Conservation (phyloP, 805 yeast genomes). For the Pichia insulana region DNA sequence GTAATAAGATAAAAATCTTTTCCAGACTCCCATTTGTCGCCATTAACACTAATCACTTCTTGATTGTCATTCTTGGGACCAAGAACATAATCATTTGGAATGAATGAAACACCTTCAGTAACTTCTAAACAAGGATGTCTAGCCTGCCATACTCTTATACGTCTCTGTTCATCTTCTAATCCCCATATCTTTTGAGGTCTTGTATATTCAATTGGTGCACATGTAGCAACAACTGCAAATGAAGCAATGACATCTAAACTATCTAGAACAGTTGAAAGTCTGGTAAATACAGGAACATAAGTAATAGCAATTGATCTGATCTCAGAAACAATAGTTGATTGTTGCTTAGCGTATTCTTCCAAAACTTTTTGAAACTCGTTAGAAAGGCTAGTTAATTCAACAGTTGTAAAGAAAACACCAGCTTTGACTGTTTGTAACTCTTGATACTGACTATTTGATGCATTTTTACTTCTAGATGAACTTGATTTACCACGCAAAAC, state of each 20-base stretch:
- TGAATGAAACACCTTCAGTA: conserved; percentile 84
- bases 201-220: conserved; percentile 75
- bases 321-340: conserved; percentile 71
- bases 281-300: conserved; percentile 69
- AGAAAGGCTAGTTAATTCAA: conserved; percentile 50
- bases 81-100: conserved; percentile 79
- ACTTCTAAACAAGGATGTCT: conserved; percentile 93
- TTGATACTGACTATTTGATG: conserved; percentile 40
- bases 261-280: conserved; percentile 54
- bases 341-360: conserved; percentile 64
- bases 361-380: conserved; percentile 49
- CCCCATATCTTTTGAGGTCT: conserved; percentile 54
- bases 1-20: conserved; percentile 78
- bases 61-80: background rate
- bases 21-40: conserved; percentile 17
- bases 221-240: conserved; percentile 76
- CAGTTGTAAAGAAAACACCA: conserved; percentile 86
- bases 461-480: conserved; percentile 5
- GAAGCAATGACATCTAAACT: conserved; percentile 76
- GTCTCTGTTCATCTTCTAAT: conserved; percentile 40
- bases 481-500: conserved; percentile 47
- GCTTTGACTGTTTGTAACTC: conserved; percentile 92
- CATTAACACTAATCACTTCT: background rate
- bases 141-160: conserved; percentile 56
- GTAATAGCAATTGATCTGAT: conserved; percentile 75